Conservation (phyloP, 75 land plant genomes). For the Ceratopteris richardii region DNA sequence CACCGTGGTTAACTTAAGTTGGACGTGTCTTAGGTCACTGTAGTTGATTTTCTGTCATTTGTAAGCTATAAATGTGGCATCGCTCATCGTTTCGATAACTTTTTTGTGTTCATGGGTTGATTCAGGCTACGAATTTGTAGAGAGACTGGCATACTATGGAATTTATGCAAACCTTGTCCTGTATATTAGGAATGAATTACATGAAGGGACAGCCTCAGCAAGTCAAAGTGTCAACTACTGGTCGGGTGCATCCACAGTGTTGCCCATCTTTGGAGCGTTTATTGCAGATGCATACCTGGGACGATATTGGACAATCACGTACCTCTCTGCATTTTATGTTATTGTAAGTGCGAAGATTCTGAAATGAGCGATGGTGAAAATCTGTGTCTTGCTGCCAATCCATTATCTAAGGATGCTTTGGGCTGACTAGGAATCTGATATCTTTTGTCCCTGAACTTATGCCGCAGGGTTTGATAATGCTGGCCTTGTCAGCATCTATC, state of each 20-base stretch:
- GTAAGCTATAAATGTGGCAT: too few relatives aligned
- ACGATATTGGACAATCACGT: constrained; percentile 33
- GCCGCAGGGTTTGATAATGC: constrained; percentile 26
- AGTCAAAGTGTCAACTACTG: constrained; percentile 36
- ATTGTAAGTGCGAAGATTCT: constrained; percentile 14
- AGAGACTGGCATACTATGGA: constrained; percentile 39
- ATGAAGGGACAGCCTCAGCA: constrained; percentile 27
- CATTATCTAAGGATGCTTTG: too few relatives aligned
- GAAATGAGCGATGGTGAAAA: too few relatives aligned
- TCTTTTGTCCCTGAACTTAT: too few relatives aligned
- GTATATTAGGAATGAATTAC: constrained; percentile 17
- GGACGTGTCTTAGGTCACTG: too few relatives aligned
- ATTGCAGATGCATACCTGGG: constrained; percentile 36
- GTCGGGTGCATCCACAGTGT: constrained; percentile 35
- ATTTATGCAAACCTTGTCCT: constrained; percentile 26
- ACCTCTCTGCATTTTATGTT: constrained; percentile 28
- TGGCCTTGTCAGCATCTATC: constrained; percentile 33
- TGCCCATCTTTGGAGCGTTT: constrained; percentile 36
- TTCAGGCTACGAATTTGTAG: constrained; percentile 31
- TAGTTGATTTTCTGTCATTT: too few relatives aligned
- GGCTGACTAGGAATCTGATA: too few relatives aligned
- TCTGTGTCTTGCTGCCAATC: too few relatives aligned
- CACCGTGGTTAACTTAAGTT: too few relatives aligned
- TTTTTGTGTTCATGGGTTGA: background rate
- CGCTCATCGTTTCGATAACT: too few relatives aligned